Evolutionary conservation across 1,284 basidiomycete genomes (phyloP).

Genomic region (Austroboletus niveus): DNA sequence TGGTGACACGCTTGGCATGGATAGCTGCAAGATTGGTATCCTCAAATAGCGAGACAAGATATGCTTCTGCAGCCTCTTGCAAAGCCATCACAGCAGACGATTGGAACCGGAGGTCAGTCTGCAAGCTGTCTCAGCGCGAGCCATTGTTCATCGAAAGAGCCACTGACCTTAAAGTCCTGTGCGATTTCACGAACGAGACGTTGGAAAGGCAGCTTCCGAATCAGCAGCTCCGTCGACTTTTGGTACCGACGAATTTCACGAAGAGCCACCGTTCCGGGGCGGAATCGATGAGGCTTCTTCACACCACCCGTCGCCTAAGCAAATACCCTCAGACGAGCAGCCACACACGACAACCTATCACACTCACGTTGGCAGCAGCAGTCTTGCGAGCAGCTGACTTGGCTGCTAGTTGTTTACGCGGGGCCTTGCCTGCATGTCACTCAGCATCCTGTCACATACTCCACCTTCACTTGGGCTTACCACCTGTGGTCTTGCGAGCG

Average conservation of each 20-base stretch:
- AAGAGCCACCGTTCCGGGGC: conserved; percentile 95
- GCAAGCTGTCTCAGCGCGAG: not conserved
- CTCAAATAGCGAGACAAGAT: conserved; percentile 79
- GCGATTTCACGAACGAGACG: conserved; percentile 61
- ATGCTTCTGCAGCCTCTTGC: conserved; percentile 76
- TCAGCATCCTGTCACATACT: not conserved
- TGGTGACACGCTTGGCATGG: conserved; percentile 74
- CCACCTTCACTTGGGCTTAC: conserved; percentile 29
- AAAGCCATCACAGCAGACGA: conserved; percentile 74
- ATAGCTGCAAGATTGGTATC: conserved; percentile 73
- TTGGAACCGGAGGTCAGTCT: conserved; percentile 79
- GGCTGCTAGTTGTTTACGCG: conserved; percentile 88
- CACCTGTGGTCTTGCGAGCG: conserved; percentile 84
- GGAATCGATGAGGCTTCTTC: conserved; percentile 96
- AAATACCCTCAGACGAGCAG: not conserved
- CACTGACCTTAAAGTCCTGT: conserved; percentile 67
- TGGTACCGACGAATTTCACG: conserved; percentile 98
- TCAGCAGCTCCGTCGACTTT: conserved; percentile 91
- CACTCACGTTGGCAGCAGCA: conserved; percentile 43
- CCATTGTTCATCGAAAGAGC: not conserved
- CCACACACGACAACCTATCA: rapidly evolving
- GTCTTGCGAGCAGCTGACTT: conserved; percentile 75
- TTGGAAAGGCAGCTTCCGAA: conserved; percentile 93
- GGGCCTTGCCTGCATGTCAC: conserved; percentile 60
- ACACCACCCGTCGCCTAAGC: conserved; percentile 76